phyloP scores from a whole-genome alignment of 1,284 basidiomycete genomes.

The Trichosporon sp. region DNA sequence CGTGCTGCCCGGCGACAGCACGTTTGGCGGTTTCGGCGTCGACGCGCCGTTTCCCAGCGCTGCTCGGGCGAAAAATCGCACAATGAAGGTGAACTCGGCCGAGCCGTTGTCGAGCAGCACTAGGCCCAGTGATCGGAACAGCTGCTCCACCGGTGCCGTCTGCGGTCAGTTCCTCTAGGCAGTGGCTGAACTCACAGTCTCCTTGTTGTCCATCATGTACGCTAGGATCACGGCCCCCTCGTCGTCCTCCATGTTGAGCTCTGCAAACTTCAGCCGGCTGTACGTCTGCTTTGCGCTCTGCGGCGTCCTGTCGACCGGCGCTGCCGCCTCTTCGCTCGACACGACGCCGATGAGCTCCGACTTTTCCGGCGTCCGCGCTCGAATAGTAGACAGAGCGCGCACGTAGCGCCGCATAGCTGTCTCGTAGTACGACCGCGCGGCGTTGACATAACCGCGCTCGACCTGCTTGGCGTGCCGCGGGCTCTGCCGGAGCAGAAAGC shows the following conservation, averaged over 20 bases:
- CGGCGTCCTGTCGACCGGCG: slow-evolving; percentile 30
- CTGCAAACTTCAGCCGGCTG: slow-evolving; percentile 60
- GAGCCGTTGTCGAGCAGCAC: slow-evolving; percentile 90
- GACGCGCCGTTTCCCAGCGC: background rate
- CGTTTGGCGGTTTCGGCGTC: background rate
- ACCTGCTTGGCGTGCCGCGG: slow-evolving; percentile 79
- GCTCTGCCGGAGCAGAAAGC: slow-evolving; percentile 78
- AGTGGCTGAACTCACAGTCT: slow-evolving; percentile 57
- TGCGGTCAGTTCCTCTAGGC: slow-evolving; percentile 40
- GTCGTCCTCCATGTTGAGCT: slow-evolving; percentile 62
- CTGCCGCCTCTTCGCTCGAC: slow-evolving; percentile 29
- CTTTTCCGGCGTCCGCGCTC: slow-evolving; percentile 53
- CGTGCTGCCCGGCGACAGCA: slow-evolving; percentile 19
- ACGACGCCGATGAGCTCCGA: slow-evolving; percentile 39
- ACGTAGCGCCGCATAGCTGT: slow-evolving; percentile 89
- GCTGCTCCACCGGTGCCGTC: slow-evolving; percentile 75
- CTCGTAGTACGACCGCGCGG: slow-evolving; percentile 88
- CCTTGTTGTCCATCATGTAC: slow-evolving; percentile 79
- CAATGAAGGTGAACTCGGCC: slow-evolving; percentile 80
- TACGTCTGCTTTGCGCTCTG: slow-evolving; percentile 48
- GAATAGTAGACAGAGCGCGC: slow-evolving; percentile 69
- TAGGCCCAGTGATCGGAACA: slow-evolving; percentile 74
- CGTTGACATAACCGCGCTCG: slow-evolving; percentile 77
- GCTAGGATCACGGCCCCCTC: slow-evolving; percentile 61
- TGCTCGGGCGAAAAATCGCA: slow-evolving; percentile 62